Evolutionary conservation across 495 filamentous ascomycete genomes (phyloP).

Genomic region (Penicillium silybi): DNA sequence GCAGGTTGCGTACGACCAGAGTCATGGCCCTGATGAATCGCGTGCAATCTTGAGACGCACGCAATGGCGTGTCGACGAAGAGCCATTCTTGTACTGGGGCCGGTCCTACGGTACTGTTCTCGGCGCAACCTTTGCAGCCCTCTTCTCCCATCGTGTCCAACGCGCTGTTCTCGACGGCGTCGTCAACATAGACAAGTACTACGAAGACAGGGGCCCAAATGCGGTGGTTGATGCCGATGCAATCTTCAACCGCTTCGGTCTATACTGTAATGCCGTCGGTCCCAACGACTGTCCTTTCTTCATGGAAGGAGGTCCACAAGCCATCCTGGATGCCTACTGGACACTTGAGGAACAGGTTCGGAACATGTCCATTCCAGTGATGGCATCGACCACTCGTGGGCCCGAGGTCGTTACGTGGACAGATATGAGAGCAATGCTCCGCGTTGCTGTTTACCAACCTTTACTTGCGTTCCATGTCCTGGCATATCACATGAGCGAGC

Average conservation of each 20-base stretch:
- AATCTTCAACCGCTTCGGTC: constrained; percentile 43
- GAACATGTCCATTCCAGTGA: constrained; percentile 45
- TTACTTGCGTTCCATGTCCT: constrained; percentile 53
- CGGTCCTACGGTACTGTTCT: constrained; percentile 68
- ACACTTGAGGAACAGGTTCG: constrained; percentile 35
- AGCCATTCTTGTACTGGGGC: constrained; percentile 59
- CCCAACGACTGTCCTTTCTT: constrained; percentile 39
- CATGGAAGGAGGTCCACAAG: constrained; percentile 29
- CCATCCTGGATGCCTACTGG: constrained; percentile 40
- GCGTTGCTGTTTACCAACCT: constrained; percentile 52
- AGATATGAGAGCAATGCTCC: constrained; percentile 32
- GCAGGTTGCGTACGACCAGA: constrained; percentile 26
- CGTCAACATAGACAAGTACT: constrained; percentile 48
- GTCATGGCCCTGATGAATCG: constrained; percentile 27
- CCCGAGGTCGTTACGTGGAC: constrained; percentile 44
- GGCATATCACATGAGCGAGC: constrained; percentile 49
- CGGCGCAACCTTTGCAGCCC: constrained; percentile 52
- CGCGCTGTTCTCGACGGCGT: constrained; percentile 53
- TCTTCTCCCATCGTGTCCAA: constrained; percentile 49
- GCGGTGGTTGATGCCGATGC: constrained; percentile 48
- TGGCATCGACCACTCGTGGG: constrained; percentile 26
- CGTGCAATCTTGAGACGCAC: constrained; percentile 25
- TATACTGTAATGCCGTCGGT: constrained; percentile 46
- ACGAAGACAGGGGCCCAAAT: constrained; percentile 34
- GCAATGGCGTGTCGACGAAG: constrained; percentile 31